Percentiles rank a stretch among this genome's conserved stretches.
Conservation (phyloP, 352 stramenopile genomes). For the Globisporangium apiculatum region DNA sequence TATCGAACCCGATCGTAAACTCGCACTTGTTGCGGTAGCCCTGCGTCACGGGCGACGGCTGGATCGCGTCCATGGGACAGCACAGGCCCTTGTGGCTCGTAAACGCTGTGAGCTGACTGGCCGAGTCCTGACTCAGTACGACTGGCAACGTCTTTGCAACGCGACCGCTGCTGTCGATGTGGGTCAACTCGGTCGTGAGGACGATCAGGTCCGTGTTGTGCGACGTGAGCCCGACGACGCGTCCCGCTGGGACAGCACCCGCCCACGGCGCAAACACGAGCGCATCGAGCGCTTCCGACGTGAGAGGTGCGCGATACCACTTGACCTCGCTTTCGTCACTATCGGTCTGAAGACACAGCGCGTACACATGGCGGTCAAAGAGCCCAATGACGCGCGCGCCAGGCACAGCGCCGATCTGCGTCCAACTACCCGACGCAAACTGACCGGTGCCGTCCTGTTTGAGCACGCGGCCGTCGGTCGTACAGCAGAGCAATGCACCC, state of each 20-base stretch:
- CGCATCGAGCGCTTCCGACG: constrained; percentile 35
- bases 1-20: constrained; percentile 92
- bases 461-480: constrained; percentile 44
- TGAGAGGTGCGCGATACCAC: constrained; percentile 53
- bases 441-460: constrained; percentile 58
- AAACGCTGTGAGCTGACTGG: constrained; percentile 38
- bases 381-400: constrained; percentile 43
- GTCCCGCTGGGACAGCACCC: constrained; percentile 10
- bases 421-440: constrained; percentile 61
- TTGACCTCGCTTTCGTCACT: background rate
- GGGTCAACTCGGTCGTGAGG: constrained; percentile 39
- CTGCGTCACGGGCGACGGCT: constrained; percentile 73
- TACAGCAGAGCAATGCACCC: constrained; percentile 58
- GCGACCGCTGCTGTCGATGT: constrained; percentile 24
- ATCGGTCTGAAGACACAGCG: constrained; percentile 14
- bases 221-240: constrained; percentile 53
- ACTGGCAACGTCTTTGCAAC: constrained; percentile 31
- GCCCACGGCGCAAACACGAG: constrained; percentile 38
- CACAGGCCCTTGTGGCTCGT: constrained; percentile 79
- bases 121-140: constrained; percentile 10
- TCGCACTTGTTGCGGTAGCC: constrained; percentile 98
- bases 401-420: constrained; percentile 33
- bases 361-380: constrained; percentile 75
- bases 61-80: constrained; percentile 84
- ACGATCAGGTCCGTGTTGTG: constrained; percentile 73